A percentile compares a stretch with the other conserved stretches of the same genome.
Evolutionary conservation across 2,329 filamentous ascomycete genomes (phyloP).

Genomic region (Fusarium papillatum): DNA sequence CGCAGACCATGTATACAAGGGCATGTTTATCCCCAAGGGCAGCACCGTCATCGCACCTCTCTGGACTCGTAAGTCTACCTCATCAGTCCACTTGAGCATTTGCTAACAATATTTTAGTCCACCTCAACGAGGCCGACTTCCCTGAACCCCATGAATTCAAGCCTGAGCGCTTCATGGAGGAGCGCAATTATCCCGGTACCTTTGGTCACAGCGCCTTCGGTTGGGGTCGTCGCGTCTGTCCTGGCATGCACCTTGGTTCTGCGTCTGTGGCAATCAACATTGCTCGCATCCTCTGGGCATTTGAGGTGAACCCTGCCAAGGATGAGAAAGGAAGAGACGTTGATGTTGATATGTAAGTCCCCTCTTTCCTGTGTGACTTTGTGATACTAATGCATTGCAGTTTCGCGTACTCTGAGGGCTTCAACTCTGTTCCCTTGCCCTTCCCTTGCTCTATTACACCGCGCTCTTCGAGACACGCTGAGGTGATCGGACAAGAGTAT

Average conservation of each 20-base stretch:
- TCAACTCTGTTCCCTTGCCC: constrained; percentile 57
- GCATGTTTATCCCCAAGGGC: constrained; percentile 60
- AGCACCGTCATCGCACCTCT: constrained; percentile 57
- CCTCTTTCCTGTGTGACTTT: rapidly evolving
- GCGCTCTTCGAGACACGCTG: constrained; percentile 47
- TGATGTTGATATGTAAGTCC: constrained; percentile 55
- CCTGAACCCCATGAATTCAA: constrained; percentile 55
- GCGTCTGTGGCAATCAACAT: constrained; percentile 62
- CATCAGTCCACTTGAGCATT: rapidly evolving
- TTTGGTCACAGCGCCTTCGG: constrained; percentile 57
- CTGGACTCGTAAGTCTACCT: constrained; percentile 54
- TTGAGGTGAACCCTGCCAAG: constrained; percentile 53
- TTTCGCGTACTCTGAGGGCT: constrained; percentile 57
- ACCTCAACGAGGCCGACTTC: constrained; percentile 57
- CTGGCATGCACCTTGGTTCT: constrained; percentile 64
- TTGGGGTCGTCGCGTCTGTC: constrained; percentile 56
- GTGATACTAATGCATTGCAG: constrained; percentile 37
- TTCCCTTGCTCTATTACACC: constrained; percentile 56
- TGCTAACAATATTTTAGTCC: constrained; percentile 41
- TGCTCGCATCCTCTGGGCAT: constrained; percentile 66
- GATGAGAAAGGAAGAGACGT: constrained; percentile 46
- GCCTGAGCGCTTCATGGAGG: constrained; percentile 51
- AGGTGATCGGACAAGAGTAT: constrained; percentile 50
- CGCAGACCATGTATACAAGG: constrained; percentile 54
- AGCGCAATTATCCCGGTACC: constrained; percentile 51